Evolutionary conservation across 352 stramenopile genomes (phyloP), one percentile per base, ranked within the genome.

Genomic region (Phytophthora foliorum): DNA sequence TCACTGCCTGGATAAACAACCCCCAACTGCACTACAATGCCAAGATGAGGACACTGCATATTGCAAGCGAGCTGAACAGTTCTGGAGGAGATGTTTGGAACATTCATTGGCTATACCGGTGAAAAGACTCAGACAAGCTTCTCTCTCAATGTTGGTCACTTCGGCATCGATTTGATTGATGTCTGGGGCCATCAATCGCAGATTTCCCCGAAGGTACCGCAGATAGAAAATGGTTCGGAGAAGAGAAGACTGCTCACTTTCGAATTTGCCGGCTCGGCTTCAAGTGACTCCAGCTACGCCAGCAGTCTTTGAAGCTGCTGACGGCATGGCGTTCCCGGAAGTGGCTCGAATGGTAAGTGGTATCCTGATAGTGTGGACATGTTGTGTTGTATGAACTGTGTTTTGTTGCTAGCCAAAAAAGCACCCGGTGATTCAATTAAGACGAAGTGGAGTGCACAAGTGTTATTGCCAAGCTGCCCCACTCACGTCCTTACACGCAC

Each of bases 361-460:
- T n/a, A 39, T 34, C 29, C 9, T 4, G 29, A 34, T 34, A 34
- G 34, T 39, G 7, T 39, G 11, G 11, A 6, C 11, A 14, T 14
- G 34, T 39, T 39, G 11, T 17, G 34, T n/a, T 14, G 34, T 39
- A 39, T 39, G 34, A n/a, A 39, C 34, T 39, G 27, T 39, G 5
- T 19, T 16, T 67, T 68, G 27, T 2, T 75, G 22, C 6, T 67
- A 70, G 67, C 38, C 60, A 25, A 50, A 42, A 14, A 62, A 68
- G 1, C 59, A 86, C 36, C 88, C 76, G 65, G 38, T 68, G 1
- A 78, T 92, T 36, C 80, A 90, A 55, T 64, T 90, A 25, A 77
- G 80, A 51, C 77, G 83, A 27, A 88, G 78, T 24, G 75, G 78
- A 9, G 73, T 74, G 34, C 53, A 68, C 16, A 87, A 82, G 39